Percentiles rank a stretch among this genome's conserved stretches.
These are phyloP conservation scores for Populus simonii DNA, from an alignment of 345 rosid genomes.

Conservation along the genomic window DNA sequence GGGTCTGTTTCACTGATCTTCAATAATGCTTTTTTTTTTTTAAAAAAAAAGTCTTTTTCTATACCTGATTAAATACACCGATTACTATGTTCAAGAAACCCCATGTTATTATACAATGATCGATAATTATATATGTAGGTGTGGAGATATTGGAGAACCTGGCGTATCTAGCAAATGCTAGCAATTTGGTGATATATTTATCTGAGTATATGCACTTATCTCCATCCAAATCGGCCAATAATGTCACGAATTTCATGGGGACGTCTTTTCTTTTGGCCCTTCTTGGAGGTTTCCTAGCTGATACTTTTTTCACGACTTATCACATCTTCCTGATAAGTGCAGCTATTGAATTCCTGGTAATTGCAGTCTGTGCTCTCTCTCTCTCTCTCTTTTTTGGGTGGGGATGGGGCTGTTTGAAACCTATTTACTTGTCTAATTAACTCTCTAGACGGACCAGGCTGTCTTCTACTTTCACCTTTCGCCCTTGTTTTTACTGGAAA, in stretches of 20 bases:
- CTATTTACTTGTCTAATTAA: too few relatives aligned
- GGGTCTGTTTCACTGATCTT: conserved; percentile 30
- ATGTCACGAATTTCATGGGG: conserved; percentile 84
- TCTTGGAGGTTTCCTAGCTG: conserved; percentile 80
- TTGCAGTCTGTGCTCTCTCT: neutral
- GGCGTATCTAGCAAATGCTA: conserved; percentile 75
- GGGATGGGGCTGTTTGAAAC: too few relatives aligned
- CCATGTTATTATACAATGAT: neutral
- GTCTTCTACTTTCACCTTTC: too few relatives aligned
- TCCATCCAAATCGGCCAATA: conserved; percentile 63
- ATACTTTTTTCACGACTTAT: conserved; percentile 64
- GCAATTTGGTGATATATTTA: conserved; percentile 69
- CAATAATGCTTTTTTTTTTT: neutral
- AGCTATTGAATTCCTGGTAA: conserved; percentile 60
- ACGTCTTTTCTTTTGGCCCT: conserved; percentile 79
- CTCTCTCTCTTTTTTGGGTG: neutral
- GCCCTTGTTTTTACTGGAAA: too few relatives aligned
- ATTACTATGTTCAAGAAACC: too few relatives aligned
- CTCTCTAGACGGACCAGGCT: too few relatives aligned
- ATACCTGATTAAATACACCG: neutral
- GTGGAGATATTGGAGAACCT: conserved; percentile 90
- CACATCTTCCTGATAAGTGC: conserved; percentile 65
- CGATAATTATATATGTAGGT: conserved; percentile 29
- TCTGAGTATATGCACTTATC: conserved; percentile 64
- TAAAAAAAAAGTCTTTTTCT: conserved; percentile 2